Base-by-base conservation (phyloP, 2,329 filamentous ascomycete species). In the Fusarium burgessii region DNA sequence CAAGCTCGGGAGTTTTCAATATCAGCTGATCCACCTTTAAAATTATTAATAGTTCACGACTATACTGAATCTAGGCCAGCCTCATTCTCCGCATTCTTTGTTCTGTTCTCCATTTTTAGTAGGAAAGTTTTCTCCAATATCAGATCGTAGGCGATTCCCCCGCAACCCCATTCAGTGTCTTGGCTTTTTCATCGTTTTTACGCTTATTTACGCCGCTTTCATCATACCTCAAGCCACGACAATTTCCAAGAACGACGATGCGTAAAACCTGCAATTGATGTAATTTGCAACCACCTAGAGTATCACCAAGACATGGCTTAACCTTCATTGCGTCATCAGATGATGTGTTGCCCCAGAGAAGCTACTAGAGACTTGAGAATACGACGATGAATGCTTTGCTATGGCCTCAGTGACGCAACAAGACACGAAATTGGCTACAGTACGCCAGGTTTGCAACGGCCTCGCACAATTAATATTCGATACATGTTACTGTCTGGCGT, bases 131-230 rank as follows among this genome's bases (percentile, higher is more conserved):
- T 27, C 51, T 27, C 51, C 51, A 55, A 55, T 33, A n/a, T 46
- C 27, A 12, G 20, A 15, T 20, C 9, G 10, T 25, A 25, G 51
- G 11, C 25, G 20, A 46, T 9, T n/a, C 12, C 51, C 51, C 51
- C 27, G 36, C 51, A 14, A 23, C 12, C 20, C 15, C 17, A 1
- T n/a, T 35, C 8, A 23, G 29, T 3, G n/a, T 29, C 51, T 33
- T 32, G 27, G 51, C 36, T 9, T 17, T 23, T 45, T 14, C 12
- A 43, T 23, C 7, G 1, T 32, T 29, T 25, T 4, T 20, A 35
- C n/a, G 40, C 52, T 33, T 46, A 7, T 17, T 56, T 27, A 4
- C 58, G 60, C 57, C 57, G 18, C 60, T 63, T 63, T 45, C 60
- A 62, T 63, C 60, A 63, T 62, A 27, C 13, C 3, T 5, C n/a